These are phyloP conservation scores for Arthrobotrys pseudoclavata DNA, from an alignment of 2,329 filamentous ascomycete species.

Conservation along the genomic window DNA sequence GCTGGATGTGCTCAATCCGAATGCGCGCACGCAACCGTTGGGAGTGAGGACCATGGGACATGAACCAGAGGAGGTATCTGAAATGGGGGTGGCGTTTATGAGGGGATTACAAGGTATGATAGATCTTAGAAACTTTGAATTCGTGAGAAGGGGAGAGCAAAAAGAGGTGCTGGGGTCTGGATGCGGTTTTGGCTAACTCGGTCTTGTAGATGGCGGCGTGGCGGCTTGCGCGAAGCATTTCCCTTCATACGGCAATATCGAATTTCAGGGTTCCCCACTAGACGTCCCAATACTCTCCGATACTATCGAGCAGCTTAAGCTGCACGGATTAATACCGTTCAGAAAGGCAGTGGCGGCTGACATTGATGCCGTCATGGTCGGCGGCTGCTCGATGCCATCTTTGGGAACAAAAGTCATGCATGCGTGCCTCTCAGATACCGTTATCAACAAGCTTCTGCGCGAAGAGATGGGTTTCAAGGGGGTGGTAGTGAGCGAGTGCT, in stretches of 20 bases:
- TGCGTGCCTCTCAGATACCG: slow-evolving; percentile 90
- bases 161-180: not conserved
- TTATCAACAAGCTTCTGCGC: slow-evolving; percentile 78
- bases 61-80: slow-evolving; percentile 93
- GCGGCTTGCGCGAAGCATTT: slow-evolving; percentile 96
- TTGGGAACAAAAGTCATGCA: slow-evolving; percentile 95
- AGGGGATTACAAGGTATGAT: slow-evolving; percentile 71
- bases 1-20: slow-evolving; percentile 79
- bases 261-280: slow-evolving; percentile 89
- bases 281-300: slow-evolving; percentile 97
- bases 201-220: slow-evolving; percentile 78
- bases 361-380: slow-evolving; percentile 94
- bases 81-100: slow-evolving; percentile 90
- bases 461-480: slow-evolving; percentile 63
- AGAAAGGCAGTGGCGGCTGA: slow-evolving; percentile 88
- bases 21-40: slow-evolving; percentile 78
- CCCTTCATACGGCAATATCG: slow-evolving; percentile 93
- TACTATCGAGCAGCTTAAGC: slow-evolving; percentile 88
- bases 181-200: slow-evolving; percentile 31
- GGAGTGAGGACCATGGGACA: slow-evolving; percentile 92
- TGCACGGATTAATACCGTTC: slow-evolving; percentile 93
- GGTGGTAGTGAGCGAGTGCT: slow-evolving; percentile 77
- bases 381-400: slow-evolving; percentile 91
- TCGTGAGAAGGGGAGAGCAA: not conserved
- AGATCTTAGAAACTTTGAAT: not conserved